Conservation (phyloP, 306 rosid species). For the Purshia tridentata region DNA sequence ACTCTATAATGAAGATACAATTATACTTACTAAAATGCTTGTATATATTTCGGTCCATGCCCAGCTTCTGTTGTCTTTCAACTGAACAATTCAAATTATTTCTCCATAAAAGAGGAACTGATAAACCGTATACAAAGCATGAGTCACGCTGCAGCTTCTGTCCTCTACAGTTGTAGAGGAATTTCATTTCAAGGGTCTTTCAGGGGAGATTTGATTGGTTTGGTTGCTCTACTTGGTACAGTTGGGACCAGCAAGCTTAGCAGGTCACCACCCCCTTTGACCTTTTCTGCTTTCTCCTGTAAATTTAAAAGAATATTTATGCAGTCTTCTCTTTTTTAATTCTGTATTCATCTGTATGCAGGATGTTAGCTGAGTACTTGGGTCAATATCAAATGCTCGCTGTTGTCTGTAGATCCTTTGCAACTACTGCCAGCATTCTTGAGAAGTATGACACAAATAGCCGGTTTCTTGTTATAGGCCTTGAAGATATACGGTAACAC, state of each 20-base stretch:
- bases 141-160: constrained; percentile 44
- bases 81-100: constrained; percentile 3
- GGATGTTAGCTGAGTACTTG: constrained; percentile 64
- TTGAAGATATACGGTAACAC: constrained; percentile 54
- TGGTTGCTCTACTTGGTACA: constrained; percentile 63
- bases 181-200: constrained; percentile 23
- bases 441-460: constrained; percentile 35
- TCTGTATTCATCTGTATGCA: constrained; percentile 23
- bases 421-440: constrained; percentile 36
- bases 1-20: background rate
- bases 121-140: constrained; percentile 29
- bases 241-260: constrained; percentile 47
- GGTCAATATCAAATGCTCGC: constrained; percentile 64
- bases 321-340: background rate
- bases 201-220: constrained; percentile 42
- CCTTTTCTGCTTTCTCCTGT: background rate
- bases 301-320: background rate
- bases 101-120: constrained; percentile 36
- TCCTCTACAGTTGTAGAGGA: constrained; percentile 26
- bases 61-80: constrained; percentile 31
- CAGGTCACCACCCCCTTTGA: constrained; percentile 38
- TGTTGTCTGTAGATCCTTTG: constrained; percentile 47
- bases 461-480: constrained; percentile 48
- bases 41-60: background rate
- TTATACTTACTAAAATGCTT: background rate